Evolutionary conservation across 768 basidiomycete species (phyloP).

Genomic region (Boletus speciosus): DNA sequence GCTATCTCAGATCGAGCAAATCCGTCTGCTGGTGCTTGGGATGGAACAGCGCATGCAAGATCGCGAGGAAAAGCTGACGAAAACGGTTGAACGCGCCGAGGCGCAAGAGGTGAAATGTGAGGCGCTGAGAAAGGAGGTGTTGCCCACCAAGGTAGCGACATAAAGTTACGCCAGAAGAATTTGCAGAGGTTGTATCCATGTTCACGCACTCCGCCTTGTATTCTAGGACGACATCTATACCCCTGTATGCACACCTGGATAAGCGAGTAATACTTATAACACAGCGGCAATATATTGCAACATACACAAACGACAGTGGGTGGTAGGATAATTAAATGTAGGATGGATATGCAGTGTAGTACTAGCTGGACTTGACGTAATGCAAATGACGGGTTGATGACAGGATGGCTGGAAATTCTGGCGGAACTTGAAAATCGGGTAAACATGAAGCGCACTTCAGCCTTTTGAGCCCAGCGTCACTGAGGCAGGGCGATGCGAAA

Average conservation of each 20-base stretch:
- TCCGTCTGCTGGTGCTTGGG: conserved; percentile 64
- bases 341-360: conserved; percentile 21
- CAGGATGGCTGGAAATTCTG: conserved; percentile 28
- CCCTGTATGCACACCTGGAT: conserved; percentile 4
- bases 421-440: conserved; percentile 16
- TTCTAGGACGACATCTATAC: conserved; percentile 19
- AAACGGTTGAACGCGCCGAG: conserved; percentile 60
- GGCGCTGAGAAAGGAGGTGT: conserved; percentile 40
- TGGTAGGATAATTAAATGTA: conserved; percentile 20
- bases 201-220: conserved; percentile 20
- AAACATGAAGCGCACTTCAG: conserved; percentile 30
- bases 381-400: conserved; percentile 23
- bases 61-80: conserved; percentile 58
- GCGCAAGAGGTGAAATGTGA: conserved; percentile 55
- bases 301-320: conserved; percentile 30
- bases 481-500: conserved; percentile 16
- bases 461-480: conserved; percentile 20
- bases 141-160: conserved; percentile 19
- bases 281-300: conserved; percentile 27
- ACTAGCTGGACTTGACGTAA: conserved; percentile 17
- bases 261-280: conserved; percentile 5
- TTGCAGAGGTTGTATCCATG: conserved; percentile 4
- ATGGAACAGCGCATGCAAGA: conserved; percentile 70
- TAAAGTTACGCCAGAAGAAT: conserved; percentile 1
- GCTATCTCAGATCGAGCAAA: conserved; percentile 62